Evolutionary conservation across 352 stramenopile genomes (phyloP).

Genomic region (Pythium pyrilobum): DNA sequence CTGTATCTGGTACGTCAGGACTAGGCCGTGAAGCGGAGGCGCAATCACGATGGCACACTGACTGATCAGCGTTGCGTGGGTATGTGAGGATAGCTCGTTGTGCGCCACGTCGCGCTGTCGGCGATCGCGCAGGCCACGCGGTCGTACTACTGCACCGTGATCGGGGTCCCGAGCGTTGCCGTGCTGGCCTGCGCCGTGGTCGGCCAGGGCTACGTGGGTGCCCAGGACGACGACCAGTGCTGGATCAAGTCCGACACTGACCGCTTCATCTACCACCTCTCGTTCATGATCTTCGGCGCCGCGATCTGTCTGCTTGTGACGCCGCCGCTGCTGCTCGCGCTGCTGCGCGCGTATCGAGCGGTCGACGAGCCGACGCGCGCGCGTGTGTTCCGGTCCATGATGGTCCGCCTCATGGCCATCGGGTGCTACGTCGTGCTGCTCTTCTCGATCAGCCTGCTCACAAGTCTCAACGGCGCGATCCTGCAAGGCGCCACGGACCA

Average conservation of each 20-base stretch:
- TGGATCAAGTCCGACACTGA: conserved; percentile 24
- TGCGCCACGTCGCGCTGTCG: conserved; percentile 16
- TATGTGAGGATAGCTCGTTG: conserved; percentile 24
- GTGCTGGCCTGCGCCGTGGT: conserved; percentile 14
- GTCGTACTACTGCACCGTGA: conserved; percentile 15
- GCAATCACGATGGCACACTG: too few species aligned
- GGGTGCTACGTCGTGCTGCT: conserved; percentile 24
- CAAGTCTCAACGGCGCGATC: conserved; percentile 10
- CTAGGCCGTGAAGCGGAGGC: too few species aligned
- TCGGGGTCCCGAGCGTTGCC: conserved; percentile 13
- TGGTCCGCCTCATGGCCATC: conserved; percentile 24
- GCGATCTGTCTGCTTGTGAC: conserved; percentile 13
- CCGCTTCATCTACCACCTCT: conserved; percentile 24
- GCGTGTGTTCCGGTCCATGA: conserved; percentile 23
- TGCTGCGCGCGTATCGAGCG: conserved; percentile 22
- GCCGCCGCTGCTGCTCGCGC: conserved; percentile 5
- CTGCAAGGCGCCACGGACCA: not conserved
- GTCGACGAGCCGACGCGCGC: conserved; percentile 7
- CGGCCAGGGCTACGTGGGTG: conserved; percentile 18
- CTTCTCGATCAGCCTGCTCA: conserved; percentile 18
- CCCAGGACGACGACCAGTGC: conserved; percentile 23
- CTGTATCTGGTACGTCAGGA: conserved; percentile 16
- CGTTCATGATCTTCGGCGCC: conserved; percentile 23
- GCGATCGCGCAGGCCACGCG: conserved; percentile 12
- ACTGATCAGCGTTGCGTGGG: too few species aligned